Evolutionary conservation across 2,329 filamentous ascomycete species (phyloP), one percentile per base, ranked within the genome.

Genomic region (Sporothrix luriei): DNA sequence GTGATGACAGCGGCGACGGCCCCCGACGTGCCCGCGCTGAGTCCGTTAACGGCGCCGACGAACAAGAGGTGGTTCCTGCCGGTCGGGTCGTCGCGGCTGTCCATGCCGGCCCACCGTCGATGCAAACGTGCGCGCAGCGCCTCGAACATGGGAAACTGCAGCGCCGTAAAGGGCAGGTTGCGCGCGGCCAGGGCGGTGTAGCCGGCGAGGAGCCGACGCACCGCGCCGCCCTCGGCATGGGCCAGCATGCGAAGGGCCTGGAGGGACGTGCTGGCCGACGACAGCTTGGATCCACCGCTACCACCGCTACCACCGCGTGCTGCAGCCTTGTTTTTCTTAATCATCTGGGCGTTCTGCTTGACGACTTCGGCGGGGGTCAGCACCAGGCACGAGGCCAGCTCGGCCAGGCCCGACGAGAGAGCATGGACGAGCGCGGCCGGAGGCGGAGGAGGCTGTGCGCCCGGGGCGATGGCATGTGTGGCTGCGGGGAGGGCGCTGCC

Each of bases 301-400:
- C n/a, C n/a, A n/a, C n/a, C n/a, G n/a, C n/a, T n/a, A n/a, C 21
- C 46, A 4, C 51, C 16, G 40, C 40, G 19, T 19, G 71, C 74
- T 33, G 33, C 5, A 5, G 33, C 26, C 72, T 75, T 75, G 69
- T 49, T 73, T 19, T 72, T 76, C 43, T 76, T 82, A 0, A 95
- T 83, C 85, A 97, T 93, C 78, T 97, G 93, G 0, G 94, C 93
- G 78, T 97, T 97, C 77, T 97, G 93, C 81, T 97, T 97, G 73
- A 97, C 87, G 9, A 97, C 92, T 78, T 97, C 93, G 16, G 93
- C 92, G 0, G 93, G 94, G 0, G 93, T 94, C 48, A 97, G 86
- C 71, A 97, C 91, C 24, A 93, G 84, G 77, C 94, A 97, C 5
- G 92, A 94, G 3, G 93, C 91, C 74, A 93, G 86, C 79, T 97